Conservation (phyloP, 345 rosid genomes). For the Aquilaria sinensis region DNA sequence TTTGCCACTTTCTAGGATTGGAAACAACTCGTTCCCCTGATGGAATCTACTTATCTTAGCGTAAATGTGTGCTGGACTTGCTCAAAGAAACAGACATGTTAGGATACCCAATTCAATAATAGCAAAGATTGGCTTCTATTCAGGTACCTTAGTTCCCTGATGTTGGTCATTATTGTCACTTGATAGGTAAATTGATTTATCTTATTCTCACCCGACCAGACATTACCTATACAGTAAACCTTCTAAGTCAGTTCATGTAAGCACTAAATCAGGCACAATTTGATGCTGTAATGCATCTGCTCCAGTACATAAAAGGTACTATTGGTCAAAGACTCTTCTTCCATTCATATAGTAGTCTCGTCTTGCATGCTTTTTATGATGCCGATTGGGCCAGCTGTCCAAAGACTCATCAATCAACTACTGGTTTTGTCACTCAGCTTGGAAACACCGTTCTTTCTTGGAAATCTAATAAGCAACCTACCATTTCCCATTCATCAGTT, state of each 20-base stretch:
- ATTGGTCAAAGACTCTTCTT: background rate
- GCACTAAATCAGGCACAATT: background rate
- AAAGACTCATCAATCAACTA: background rate
- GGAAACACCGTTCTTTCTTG: background rate
- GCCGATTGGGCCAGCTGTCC: background rate
- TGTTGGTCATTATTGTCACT: background rate
- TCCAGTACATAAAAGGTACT: background rate
- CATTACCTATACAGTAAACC: background rate
- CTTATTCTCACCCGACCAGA: background rate
- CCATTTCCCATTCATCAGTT: background rate
- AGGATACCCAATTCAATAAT: background rate
- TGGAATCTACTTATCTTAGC: background rate
- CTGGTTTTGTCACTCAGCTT: background rate
- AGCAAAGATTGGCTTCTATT: background rate
- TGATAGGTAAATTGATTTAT: background rate
- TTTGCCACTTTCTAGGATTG: background rate
- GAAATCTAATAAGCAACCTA: background rate
- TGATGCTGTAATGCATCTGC: background rate
- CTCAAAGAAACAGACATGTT: background rate
- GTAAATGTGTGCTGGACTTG: background rate
- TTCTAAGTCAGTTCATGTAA: background rate
- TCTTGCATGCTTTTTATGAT: background rate
- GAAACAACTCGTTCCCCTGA: background rate
- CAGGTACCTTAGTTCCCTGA: background rate
- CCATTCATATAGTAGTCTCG: background rate